Evolutionary conservation across 2,329 filamentous ascomycete genomes (phyloP), one percentile per base, ranked within the genome.

Genomic region (Westerdykella aurantiaca): DNA sequence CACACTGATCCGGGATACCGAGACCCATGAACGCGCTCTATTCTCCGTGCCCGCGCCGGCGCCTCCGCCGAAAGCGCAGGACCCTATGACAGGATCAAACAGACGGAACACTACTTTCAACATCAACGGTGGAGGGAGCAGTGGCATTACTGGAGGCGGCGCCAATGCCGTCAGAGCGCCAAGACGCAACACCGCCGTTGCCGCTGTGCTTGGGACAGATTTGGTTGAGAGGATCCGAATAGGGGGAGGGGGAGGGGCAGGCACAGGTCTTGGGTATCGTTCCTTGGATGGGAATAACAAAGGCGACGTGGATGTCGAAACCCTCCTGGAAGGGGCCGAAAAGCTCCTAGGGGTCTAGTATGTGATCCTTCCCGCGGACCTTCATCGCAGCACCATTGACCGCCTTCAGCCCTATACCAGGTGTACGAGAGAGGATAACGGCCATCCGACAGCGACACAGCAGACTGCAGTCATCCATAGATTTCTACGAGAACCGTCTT

Each of bases 1-100:
- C 4, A 81, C 87, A 11, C 74, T 98, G 38, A 96, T 98, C 60
- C 86, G 93, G 48, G 93, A 98, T 66, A 96, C 91, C 3, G 93
- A 98, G 69, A 73, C 85, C 17, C 91, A 97, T 70, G 93, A 98
- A 68, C 85, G 90, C 59, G 91, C 91, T 6, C 81, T 98, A 14
- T 98, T 97, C 73, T 94, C 91, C 31, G 83, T 95, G 0, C 89
- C 91, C 1, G 82, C 86, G 0, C 80, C 86, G 0, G 76, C 77
- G 61, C 34, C 71, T 58, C 40, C 68, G 60, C 50, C 72, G 62
- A 66, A 74, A 64, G 54, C 68, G 57, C 44, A 73, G 65, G 49
- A 77, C 57, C 57, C 71, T 56, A 64, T 75, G 53, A 58, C 66
- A 33, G 55, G 55, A 34, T 46, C 60, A 12, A 68, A 64, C 37